These are phyloP conservation scores for Lineolata rhizophorae DNA, from an alignment of 495 filamentous ascomycete species.

Conservation along the genomic window DNA sequence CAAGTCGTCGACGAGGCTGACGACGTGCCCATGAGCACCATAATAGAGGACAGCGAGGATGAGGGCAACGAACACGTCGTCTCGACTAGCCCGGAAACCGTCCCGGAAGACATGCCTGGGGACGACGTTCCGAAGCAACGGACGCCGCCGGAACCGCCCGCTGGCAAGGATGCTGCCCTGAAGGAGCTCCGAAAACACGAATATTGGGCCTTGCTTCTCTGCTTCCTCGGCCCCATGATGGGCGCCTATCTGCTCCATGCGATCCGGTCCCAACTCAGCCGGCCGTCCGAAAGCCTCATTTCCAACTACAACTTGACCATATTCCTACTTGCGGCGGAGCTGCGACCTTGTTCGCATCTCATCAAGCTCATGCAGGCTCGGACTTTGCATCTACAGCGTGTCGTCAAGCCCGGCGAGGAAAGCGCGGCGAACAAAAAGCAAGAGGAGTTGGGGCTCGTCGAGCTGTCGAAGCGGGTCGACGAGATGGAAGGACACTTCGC, in stretches of 20 bases:
- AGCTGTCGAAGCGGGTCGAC: slow-evolving; percentile 40
- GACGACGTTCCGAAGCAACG: slow-evolving; percentile 16
- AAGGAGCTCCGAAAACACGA: slow-evolving; percentile 55
- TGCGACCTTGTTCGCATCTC: slow-evolving; percentile 59
- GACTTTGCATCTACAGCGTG: slow-evolving; percentile 63
- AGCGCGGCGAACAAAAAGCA: slow-evolving; percentile 21
- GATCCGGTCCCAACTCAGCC: slow-evolving; percentile 51
- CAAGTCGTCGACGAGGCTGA: slow-evolving; percentile 5
- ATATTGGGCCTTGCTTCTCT: slow-evolving; percentile 45
- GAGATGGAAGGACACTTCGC: slow-evolving; percentile 43
- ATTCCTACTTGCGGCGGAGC: slow-evolving; percentile 71
- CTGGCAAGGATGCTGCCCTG: slow-evolving; percentile 4
- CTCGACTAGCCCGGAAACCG: background rate
- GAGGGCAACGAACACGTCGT: slow-evolving; percentile 15
- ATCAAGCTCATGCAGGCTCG: slow-evolving; percentile 58
- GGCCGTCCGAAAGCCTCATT: slow-evolving; percentile 66
- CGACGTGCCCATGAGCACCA: slow-evolving; percentile 13
- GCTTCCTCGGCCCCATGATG: slow-evolving; percentile 57
- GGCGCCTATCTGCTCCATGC: slow-evolving; percentile 61
- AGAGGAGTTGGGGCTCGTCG: slow-evolving; percentile 18
- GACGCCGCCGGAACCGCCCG: too few relatives aligned
- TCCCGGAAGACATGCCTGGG: slow-evolving; percentile 16
- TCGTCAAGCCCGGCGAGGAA: slow-evolving; percentile 26
- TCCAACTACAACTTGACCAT: slow-evolving; percentile 89
- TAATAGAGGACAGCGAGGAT: slow-evolving; percentile 24